A percentile compares a stretch with the other conserved stretches of the same genome.
Conservation (phyloP, 176 grass and related monocot species). For the Musa schizocarpa region DNA sequence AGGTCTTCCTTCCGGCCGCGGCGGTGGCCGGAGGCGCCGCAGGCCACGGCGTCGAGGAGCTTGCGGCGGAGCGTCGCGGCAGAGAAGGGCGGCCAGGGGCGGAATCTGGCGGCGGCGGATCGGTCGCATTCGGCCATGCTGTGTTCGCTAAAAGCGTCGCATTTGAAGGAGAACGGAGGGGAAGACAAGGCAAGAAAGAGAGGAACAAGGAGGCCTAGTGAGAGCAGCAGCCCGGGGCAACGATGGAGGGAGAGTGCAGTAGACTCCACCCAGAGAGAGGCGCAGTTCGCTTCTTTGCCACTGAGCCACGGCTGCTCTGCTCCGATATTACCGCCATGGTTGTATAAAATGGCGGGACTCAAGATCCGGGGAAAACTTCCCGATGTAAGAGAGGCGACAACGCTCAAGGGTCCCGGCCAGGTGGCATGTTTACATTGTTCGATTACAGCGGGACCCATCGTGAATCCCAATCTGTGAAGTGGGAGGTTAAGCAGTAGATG, state of each 20-base stretch:
- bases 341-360: too few relatives aligned
- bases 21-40: slow-evolving; percentile 20
- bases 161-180: background rate
- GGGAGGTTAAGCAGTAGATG: too few relatives aligned
- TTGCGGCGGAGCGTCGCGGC: background rate
- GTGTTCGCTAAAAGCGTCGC: background rate
- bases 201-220: background rate
- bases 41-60: background rate
- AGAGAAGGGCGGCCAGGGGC: background rate
- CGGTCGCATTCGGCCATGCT: background rate
- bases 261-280: background rate
- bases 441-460: too few relatives aligned
- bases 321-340: too few relatives aligned
- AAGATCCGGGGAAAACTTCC: too few relatives aligned
- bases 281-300: background rate
- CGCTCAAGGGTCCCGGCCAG: too few relatives aligned
- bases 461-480: too few relatives aligned
- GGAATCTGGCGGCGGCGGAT: background rate
- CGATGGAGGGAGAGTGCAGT: background rate
- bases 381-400: too few relatives aligned
- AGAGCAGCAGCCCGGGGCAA: background rate
- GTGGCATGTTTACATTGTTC: too few relatives aligned
- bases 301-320: background rate
- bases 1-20: slow-evolving; percentile 6
- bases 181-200: background rate